A percentile compares a stretch with the other conserved stretches of the same genome.
Conservation (phyloP, 2,329 filamentous ascomycete genomes). For the Cladorrhinum sp. region DNA sequence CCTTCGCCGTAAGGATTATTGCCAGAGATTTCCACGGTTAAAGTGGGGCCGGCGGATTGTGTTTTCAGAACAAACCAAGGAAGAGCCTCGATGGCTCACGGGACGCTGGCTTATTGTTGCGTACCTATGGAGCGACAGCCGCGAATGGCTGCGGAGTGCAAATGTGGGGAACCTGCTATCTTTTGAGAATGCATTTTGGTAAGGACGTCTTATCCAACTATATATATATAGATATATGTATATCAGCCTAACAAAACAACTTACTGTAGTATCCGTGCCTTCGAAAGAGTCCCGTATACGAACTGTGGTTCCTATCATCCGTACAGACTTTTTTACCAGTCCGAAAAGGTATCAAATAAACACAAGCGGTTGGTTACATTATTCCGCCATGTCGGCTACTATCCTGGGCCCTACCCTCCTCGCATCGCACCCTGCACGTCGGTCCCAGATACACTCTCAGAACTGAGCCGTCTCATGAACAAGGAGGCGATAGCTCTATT, state of each 20-base stretch:
- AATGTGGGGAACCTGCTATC: conserved; percentile 11
- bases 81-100: conserved; percentile 10
- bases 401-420: conserved; percentile 8
- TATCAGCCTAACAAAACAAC: conserved; percentile 6
- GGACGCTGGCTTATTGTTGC: conserved; percentile 15
- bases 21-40: conserved; percentile 5
- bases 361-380: conserved; percentile 11
- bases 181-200: conserved; percentile 12
- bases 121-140: conserved; percentile 14
- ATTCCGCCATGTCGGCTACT: conserved; percentile 10
- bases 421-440: conserved; percentile 8
- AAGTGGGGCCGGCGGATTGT: conserved; percentile 14
- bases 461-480: conserved; percentile 12
- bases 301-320: background rate
- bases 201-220: conserved; percentile 7
- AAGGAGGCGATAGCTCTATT: conserved; percentile 13
- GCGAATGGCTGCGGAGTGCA: conserved; percentile 10
- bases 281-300: conserved; percentile 10
- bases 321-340: conserved; percentile 12
- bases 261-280: conserved; percentile 11
- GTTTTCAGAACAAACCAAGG: conserved; percentile 14
- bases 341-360: conserved; percentile 4
- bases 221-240: background rate
- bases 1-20: background rate
- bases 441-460: conserved; percentile 10